A percentile compares a stretch with the other conserved stretches of the same genome.
Conservation (phyloP, 192 early-diverging fungal species). For the Backusella macrospora region DNA sequence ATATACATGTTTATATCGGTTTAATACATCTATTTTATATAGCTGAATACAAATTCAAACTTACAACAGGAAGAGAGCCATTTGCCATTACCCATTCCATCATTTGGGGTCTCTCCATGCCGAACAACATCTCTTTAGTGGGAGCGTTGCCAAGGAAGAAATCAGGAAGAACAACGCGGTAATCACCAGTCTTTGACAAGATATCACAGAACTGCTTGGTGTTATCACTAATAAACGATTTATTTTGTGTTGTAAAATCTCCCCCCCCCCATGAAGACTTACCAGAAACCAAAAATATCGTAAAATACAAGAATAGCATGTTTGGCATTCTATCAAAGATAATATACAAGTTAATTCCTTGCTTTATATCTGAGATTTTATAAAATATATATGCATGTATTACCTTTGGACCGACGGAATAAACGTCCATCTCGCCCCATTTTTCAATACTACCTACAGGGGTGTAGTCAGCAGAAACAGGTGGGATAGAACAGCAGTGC, state of each 20-base stretch:
- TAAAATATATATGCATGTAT: neutral
- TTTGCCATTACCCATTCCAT: constrained; percentile 32
- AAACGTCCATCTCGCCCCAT: constrained; percentile 28
- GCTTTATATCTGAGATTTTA: neutral
- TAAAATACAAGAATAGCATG: constrained; percentile 4
- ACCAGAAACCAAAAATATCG: neutral
- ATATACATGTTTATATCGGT: neutral
- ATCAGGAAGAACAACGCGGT: constrained; percentile 65
- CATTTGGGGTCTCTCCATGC: constrained; percentile 39
- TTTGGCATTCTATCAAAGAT: neutral
- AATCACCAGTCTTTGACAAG: constrained; percentile 50
- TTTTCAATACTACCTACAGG: constrained; percentile 25
- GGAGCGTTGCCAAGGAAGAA: constrained; percentile 55
- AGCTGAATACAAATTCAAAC: neutral
- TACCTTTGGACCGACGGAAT: constrained; percentile 28
- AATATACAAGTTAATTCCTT: neutral
- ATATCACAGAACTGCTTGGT: constrained; percentile 65
- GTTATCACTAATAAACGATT: constrained; percentile 39
- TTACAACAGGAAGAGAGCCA: neutral
- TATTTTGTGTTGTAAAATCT: neutral
- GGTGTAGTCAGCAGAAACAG: constrained; percentile 30
- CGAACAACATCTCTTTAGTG: constrained; percentile 35
- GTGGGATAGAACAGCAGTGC: constrained; percentile 26
- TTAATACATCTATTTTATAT: neutral
- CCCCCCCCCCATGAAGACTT: neutral